Conservation (phyloP, 805 yeast species). For the Sugiyamaella qingdaonensis region DNA sequence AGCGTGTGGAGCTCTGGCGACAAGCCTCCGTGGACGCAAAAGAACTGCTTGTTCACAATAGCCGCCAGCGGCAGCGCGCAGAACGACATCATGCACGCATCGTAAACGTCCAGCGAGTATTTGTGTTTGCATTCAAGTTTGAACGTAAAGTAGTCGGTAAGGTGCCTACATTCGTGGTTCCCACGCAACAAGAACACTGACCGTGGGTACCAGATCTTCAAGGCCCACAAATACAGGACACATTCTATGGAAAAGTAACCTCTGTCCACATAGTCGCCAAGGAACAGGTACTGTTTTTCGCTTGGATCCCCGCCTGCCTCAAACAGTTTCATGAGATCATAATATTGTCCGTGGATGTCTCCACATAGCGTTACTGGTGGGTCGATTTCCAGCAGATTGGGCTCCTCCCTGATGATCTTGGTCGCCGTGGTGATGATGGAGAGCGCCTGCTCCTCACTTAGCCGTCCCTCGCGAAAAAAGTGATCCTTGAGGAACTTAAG, state of each 20-base stretch:
- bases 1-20: slow-evolving; percentile 76
- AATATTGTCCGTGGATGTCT: slow-evolving; percentile 95
- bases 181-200: slow-evolving; percentile 84
- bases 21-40: slow-evolving; percentile 95
- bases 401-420: slow-evolving; percentile 58
- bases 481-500: slow-evolving; percentile 67
- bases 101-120: slow-evolving; percentile 61
- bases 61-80: slow-evolving; percentile 90
- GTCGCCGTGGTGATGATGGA: slow-evolving; percentile 65
- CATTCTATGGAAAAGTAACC: slow-evolving; percentile 84
- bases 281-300: slow-evolving; percentile 69
- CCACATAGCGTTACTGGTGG: slow-evolving; percentile 97
- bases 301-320: slow-evolving; percentile 91
- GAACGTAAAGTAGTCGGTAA: slow-evolving; percentile 92
- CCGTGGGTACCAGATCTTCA: slow-evolving; percentile 70
- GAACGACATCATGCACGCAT: slow-evolving; percentile 71
- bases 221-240: slow-evolving; percentile 62
- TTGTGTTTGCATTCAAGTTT: slow-evolving; percentile 86
- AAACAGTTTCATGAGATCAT: slow-evolving; percentile 81
- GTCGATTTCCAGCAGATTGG: slow-evolving; percentile 73
- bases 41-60: slow-evolving; percentile 85
- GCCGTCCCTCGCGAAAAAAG: slow-evolving; percentile 75
- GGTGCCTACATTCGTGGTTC: slow-evolving; percentile 90
- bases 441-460: slow-evolving; percentile 65
- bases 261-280: slow-evolving; percentile 95